These are phyloP conservation scores for Myxozyma neotropica DNA, from an alignment of 805 yeast genomes.

Conservation along the genomic window DNA sequence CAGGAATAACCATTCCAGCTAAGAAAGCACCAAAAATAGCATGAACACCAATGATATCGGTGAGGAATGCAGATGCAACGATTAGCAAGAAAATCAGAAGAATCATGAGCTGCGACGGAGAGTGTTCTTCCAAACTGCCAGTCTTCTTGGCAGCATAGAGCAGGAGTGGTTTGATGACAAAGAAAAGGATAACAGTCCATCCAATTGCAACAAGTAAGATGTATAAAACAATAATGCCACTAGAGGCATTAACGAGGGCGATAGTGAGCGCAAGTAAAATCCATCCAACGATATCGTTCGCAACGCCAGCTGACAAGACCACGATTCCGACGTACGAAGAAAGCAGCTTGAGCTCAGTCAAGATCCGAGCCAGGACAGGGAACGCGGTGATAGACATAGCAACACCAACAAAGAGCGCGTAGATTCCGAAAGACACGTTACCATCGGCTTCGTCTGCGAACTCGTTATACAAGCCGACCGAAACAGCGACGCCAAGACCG, in stretches of 20 bases:
- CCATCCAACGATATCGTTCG: conserved; percentile 83
- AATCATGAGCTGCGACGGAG: conserved; percentile 60
- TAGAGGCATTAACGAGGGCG: conserved; percentile 72
- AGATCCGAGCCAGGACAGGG: conserved; percentile 78
- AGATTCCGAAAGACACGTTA: conserved; percentile 65
- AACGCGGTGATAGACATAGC: conserved; percentile 85
- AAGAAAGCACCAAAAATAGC: conserved; percentile 85
- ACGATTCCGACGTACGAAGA: conserved; percentile 49
- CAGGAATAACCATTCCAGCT: conserved; percentile 73
- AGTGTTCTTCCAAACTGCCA: conserved; percentile 56
- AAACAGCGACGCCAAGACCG: conserved; percentile 72
- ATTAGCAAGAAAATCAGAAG: conserved; percentile 61
- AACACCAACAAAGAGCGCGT: conserved; percentile 77
- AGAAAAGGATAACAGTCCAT: conserved; percentile 65
- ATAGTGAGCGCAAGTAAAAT: conserved; percentile 72
- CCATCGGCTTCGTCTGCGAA: conserved; percentile 40
- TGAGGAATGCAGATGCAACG: conserved; percentile 70
- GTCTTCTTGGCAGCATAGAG: conserved; percentile 50
- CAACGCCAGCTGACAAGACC: conserved; percentile 82
- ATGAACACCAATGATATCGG: conserved; percentile 84
- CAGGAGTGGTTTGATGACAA: conserved; percentile 57
- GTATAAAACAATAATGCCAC: conserved; percentile 69
- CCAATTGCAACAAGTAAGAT: conserved; percentile 63
- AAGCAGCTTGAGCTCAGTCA: conserved; percentile 69
- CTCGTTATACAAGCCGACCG: conserved; percentile 64